Conservation (phyloP, 371 early-diverging fungal genomes). For the Furculomyces boomerangus region DNA sequence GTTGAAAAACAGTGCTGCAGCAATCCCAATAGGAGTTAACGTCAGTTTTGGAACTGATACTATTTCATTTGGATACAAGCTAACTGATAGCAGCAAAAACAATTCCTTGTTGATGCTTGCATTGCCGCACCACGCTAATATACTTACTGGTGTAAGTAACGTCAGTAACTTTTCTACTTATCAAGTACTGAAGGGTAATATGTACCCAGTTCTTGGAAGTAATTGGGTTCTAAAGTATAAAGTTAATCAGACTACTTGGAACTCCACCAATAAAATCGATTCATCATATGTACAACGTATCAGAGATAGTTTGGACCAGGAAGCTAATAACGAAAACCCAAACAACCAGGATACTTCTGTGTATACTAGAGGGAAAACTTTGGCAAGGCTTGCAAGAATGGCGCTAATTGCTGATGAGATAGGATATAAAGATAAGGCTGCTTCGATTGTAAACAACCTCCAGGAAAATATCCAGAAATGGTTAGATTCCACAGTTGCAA, state of each 20-base stretch:
- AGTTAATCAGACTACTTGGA: slow-evolving; percentile 12
- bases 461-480: slow-evolving; percentile 28
- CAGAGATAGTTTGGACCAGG: slow-evolving; percentile 18
- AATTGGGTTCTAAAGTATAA: slow-evolving; percentile 34
- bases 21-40: slow-evolving; percentile 13
- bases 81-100: neutral
- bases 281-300: slow-evolving; percentile 14
- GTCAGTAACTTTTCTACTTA: slow-evolving; percentile 15
- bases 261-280: slow-evolving; percentile 11
- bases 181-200: slow-evolving; percentile 39
- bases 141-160: slow-evolving; percentile 8
- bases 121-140: slow-evolving; percentile 14
- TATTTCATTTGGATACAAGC: slow-evolving; percentile 9
- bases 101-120: slow-evolving; percentile 9
- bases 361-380: slow-evolving; percentile 55
- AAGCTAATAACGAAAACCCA: slow-evolving; percentile 10
- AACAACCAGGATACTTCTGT: slow-evolving; percentile 9
- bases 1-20: slow-evolving; percentile 3
- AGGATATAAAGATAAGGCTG: slow-evolving; percentile 14
- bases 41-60: slow-evolving; percentile 13
- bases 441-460: slow-evolving; percentile 20
- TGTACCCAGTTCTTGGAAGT: slow-evolving; percentile 35
- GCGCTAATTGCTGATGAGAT: slow-evolving; percentile 38
- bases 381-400: slow-evolving; percentile 43
- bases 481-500: slow-evolving; percentile 27